phyloP scores from a whole-genome alignment of 805 yeast genomes.

The Saturnispora dispora region DNA sequence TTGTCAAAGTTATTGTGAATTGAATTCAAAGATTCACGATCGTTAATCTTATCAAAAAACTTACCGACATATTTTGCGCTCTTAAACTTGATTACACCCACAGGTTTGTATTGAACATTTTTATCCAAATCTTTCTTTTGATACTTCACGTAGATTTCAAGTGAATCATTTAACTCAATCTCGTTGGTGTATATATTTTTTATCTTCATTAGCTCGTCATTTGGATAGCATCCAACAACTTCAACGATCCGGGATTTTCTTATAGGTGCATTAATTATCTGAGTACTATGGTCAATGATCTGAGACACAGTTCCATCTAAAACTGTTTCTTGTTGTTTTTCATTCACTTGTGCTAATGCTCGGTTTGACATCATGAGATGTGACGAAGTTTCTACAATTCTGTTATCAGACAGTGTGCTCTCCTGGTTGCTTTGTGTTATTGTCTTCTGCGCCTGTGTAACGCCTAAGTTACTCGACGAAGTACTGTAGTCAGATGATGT shows the following conservation, averaged over 20 bases:
- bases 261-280: neutral
- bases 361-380: neutral
- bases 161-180: constrained; percentile 7
- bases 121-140: neutral
- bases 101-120: neutral
- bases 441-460: neutral
- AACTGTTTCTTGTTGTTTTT: neutral
- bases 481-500: neutral
- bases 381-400: neutral
- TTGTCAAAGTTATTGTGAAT: neutral
- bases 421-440: neutral
- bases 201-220: constrained; percentile 3
- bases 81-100: constrained; percentile 4
- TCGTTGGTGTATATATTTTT: constrained; percentile 2
- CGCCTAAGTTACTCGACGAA: neutral
- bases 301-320: neutral
- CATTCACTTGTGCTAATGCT: neutral
- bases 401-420: neutral
- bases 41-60: constrained; percentile 1
- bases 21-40: neutral
- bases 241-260: neutral
- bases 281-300: constrained; percentile 4
- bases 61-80: neutral
- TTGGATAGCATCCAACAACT: constrained; percentile 10
- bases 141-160: constrained; percentile 10